Percentiles rank a stretch among this genome's conserved stretches.
Conservation (phyloP, 352 stramenopile genomes). For the Phytophthora kernoviae region DNA sequence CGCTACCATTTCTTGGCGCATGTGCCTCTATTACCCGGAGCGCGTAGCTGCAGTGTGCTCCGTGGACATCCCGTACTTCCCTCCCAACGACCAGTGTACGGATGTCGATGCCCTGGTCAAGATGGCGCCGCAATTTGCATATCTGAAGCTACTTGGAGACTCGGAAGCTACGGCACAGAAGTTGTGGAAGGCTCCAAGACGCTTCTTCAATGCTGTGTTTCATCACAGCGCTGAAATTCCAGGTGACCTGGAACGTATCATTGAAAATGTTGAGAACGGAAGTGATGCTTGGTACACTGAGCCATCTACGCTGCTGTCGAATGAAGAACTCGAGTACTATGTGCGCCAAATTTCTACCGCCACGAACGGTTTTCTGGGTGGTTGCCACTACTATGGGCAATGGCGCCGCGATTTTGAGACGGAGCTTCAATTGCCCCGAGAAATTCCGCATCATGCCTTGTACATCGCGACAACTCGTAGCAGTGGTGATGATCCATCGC, state of each 20-base stretch:
- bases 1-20: conserved; percentile 53
- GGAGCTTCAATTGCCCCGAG: conserved; percentile 26
- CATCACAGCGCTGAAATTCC: conserved; percentile 28
- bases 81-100: conserved; percentile 35
- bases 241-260: not conserved
- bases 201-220: conserved; percentile 45
- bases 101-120: conserved; percentile 38
- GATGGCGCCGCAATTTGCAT: conserved; percentile 47
- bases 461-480: conserved; percentile 36
- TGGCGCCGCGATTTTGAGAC: conserved; percentile 50
- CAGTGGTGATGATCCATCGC: not conserved
- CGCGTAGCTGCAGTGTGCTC: conserved; percentile 46
- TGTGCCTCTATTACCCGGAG: conserved; percentile 59
- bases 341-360: conserved; percentile 30
- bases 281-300: conserved; percentile 22
- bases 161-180: conserved; percentile 25
- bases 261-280: conserved; percentile 27
- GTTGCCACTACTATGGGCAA: conserved; percentile 42
- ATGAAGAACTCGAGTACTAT: conserved; percentile 52
- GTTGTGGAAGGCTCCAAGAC: conserved; percentile 25
- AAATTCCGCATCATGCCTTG: conserved; percentile 37
- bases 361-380: conserved; percentile 39
- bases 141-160: conserved; percentile 52
- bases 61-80: conserved; percentile 61
- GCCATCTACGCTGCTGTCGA: conserved; percentile 35